These are phyloP conservation scores for Penicillium sp. DNA, from an alignment of 2,329 filamentous ascomycete genomes.

Conservation along the genomic window DNA sequence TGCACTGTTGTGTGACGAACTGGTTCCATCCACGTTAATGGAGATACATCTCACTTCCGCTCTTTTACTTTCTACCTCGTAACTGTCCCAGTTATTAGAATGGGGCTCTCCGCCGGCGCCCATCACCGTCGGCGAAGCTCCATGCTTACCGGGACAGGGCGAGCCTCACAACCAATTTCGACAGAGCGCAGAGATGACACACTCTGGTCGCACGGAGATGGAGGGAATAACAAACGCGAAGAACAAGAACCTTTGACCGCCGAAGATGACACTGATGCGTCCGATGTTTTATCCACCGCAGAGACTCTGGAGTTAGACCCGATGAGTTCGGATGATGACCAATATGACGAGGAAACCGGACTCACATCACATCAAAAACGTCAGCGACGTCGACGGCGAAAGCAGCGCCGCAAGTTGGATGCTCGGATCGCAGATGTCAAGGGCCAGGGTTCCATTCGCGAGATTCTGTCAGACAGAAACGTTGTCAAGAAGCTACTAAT, in stretches of 20 bases:
- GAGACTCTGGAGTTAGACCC: conserved; percentile 57
- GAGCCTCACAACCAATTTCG: conserved; percentile 45
- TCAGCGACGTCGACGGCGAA: conserved; percentile 64
- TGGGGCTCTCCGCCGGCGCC: conserved; percentile 36
- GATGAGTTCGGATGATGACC: conserved; percentile 68
- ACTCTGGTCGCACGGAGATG: conserved; percentile 26
- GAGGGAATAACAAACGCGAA: conserved; percentile 30
- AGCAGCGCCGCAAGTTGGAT: conserved; percentile 67
- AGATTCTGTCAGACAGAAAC: conserved; percentile 66
- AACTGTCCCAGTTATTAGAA: conserved; percentile 21
- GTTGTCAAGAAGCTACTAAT: conserved; percentile 68
- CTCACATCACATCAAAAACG: conserved; percentile 71
- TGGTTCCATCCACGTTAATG: conserved; percentile 21
- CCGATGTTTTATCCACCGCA: conserved; percentile 44
- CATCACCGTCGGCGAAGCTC: conserved; percentile 44
- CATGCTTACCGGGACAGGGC: conserved; percentile 46
- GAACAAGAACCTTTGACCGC: conserved; percentile 36
- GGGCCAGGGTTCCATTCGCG: conserved; percentile 65
- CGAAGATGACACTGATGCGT: conserved; percentile 38
- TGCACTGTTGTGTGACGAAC: conserved; percentile 18
- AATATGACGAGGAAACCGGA: conserved; percentile 88
- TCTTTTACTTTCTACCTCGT: conserved; percentile 14
- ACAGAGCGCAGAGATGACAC: conserved; percentile 40
- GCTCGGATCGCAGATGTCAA: conserved; percentile 64
- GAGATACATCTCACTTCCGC: conserved; percentile 11